A percentile compares a stretch with the other conserved stretches of the same genome.
Conservation (phyloP, 2,329 filamentous ascomycete genomes). For the Botryotinia globosa region DNA sequence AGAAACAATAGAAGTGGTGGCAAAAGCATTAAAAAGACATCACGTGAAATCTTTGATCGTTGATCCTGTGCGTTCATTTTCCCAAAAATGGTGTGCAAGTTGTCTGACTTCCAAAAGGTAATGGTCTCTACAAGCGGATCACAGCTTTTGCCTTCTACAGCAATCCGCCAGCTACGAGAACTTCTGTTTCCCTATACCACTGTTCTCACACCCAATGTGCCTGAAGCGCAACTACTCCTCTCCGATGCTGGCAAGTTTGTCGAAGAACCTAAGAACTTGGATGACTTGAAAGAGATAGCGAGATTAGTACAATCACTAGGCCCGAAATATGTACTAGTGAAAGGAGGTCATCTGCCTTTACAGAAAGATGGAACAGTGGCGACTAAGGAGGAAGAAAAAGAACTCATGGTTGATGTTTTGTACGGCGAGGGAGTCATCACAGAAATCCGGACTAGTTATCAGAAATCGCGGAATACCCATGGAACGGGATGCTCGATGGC, state of each 20-base stretch:
- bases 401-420: conserved; percentile 74
- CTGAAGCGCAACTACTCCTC: conserved; percentile 67
- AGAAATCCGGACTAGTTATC: conserved; percentile 67
- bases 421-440: conserved; percentile 58
- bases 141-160: conserved; percentile 61
- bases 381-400: conserved; percentile 54
- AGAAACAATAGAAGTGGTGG: conserved; percentile 66
- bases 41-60: conserved; percentile 60
- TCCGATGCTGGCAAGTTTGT: conserved; percentile 46
- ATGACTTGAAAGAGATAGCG: conserved; percentile 68
- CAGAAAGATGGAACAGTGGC: conserved; percentile 60
- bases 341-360: conserved; percentile 87
- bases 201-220: conserved; percentile 73
- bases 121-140: conserved; percentile 87
- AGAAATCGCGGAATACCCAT: conserved; percentile 78
- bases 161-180: conserved; percentile 58
- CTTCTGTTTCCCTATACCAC: conserved; percentile 64
- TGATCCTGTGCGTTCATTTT: conserved; percentile 61
- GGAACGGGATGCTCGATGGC: conserved; percentile 94
- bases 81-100: neutral
- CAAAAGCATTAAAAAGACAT: conserved; percentile 58
- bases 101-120: conserved; percentile 54
- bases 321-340: conserved; percentile 77
- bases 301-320: conserved; percentile 65
- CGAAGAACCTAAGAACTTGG: conserved; percentile 52